These are phyloP conservation scores for Aquilaria yunnanensis DNA, from an alignment of 345 rosid genomes.

Conservation along the genomic window DNA sequence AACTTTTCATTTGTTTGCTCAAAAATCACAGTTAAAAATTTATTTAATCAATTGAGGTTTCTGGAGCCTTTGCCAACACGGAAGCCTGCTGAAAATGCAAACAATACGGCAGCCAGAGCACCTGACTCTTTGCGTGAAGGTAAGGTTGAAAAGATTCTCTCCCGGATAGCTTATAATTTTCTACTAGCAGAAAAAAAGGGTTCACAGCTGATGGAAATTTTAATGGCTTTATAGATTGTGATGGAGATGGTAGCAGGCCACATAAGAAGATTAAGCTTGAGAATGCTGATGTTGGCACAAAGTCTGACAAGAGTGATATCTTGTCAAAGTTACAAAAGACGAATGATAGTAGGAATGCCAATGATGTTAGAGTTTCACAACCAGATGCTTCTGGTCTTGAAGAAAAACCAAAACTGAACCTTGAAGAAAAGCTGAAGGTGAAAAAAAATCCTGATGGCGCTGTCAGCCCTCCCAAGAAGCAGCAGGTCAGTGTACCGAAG, in stretches of 20 bases:
- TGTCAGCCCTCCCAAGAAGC: constrained; percentile 24
- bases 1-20: constrained; percentile 17
- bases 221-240: constrained; percentile 20
- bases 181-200: no score
- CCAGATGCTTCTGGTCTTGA: constrained; percentile 5
- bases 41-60: constrained; percentile 44
- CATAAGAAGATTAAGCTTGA: constrained; percentile 48
- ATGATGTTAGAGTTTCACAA: constrained; percentile 14
- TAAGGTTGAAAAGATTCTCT: constrained; percentile 13
- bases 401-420: constrained; percentile 17
- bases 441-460: constrained; percentile 16
- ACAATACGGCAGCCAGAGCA: constrained; percentile 9
- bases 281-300: constrained; percentile 20
- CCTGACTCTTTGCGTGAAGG: background rate
- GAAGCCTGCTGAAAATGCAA: constrained; percentile 25
- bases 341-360: constrained; percentile 14
- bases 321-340: constrained; percentile 9
- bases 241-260: constrained; percentile 35
- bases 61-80: constrained; percentile 17
- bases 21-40: constrained; percentile 54
- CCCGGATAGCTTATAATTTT: no score
- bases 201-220: constrained; percentile 24
- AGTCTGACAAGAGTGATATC: constrained; percentile 13
- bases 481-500: constrained; percentile 1
- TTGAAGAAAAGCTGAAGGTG: constrained; percentile 19